Base-by-base conservation (phyloP, 768 basidiomycete species). In the Podaxis sp. region DNA sequence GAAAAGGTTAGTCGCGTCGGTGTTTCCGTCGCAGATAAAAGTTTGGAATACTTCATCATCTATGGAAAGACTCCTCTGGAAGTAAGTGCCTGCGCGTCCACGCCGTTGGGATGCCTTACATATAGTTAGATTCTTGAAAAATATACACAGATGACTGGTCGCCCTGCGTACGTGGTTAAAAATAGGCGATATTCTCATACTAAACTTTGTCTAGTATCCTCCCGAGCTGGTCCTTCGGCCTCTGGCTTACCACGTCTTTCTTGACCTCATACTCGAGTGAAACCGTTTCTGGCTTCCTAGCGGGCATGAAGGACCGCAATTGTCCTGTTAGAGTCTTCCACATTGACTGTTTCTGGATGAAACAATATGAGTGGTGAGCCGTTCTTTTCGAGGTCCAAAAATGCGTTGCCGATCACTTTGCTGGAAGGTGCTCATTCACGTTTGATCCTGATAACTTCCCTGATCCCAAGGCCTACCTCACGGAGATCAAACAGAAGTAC, bases 221-320 rank as follows among this genome's bases (percentile, higher is more conserved):
- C 28, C 89, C 89, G 1, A 72, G 82, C 3, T 90, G 89, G 89
- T 85, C 88, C 0, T 91, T 86, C 67, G 89, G 89, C 2, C 82
- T 90, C 3, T 90, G 89, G 87, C 77, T 90, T 38, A 86, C 88
- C 13, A 90, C 89, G 2, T 89, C 87, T 0, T 91, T 91, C 77
- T 75, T 88, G 56, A 90, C 90, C 0, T 81, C 81, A 27, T 89
- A 82, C 71, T 87, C 86, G 62, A 81, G 78, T 55, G 77, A 83
- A 56, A 90, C 90, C 0, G 89, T 91, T 14, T 82, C 84, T 4
- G 74, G 80, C 2, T 90, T 90, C 74, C 72, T 91, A 60, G 74
- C 88, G 68, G 89, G 88, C 11, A 90, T 91, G 89, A 71, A 78
- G 61, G 76, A 86, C 23, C 79, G 86, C 36, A 73, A 81, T 58